Evolutionary conservation across 495 filamentous ascomycete genomes (phyloP).

Genomic region (Penicillium chermesinum): DNA sequence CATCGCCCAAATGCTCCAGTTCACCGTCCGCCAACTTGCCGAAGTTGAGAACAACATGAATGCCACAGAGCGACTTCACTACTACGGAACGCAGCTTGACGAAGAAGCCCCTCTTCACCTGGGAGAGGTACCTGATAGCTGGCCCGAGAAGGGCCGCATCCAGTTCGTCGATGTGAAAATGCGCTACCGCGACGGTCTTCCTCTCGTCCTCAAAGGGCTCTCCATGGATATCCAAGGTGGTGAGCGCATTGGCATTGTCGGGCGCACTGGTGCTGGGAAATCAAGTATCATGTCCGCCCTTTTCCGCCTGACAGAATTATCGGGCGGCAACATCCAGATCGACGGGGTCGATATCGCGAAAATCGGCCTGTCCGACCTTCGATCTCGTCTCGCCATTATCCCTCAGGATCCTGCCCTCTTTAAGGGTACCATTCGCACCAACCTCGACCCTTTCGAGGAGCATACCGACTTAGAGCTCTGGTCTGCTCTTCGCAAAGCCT

Average conservation of each 20-base stretch:
- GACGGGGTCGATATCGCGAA: constrained; percentile 86
- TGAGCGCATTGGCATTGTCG: constrained; percentile 89
- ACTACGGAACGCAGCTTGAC: constrained; percentile 83
- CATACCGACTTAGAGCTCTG: constrained; percentile 84
- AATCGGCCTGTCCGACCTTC: constrained; percentile 79
- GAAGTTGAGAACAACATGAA: constrained; percentile 99
- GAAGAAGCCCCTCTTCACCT: constrained; percentile 80
- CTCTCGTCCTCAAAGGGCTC: constrained; percentile 76
- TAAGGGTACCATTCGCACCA: constrained; percentile 81
- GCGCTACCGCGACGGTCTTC: constrained; percentile 80
- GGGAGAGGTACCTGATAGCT: constrained; percentile 56
- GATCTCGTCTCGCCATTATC: constrained; percentile 87
- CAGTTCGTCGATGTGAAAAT: constrained; percentile 80
- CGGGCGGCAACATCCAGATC: constrained; percentile 77
- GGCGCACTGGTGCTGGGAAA: constrained; percentile 91
- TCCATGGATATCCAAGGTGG: constrained; percentile 74
- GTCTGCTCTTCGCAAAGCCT: constrained; percentile 76
- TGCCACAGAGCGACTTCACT: constrained; percentile 85
- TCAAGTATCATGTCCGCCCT: constrained; percentile 90
- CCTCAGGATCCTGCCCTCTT: constrained; percentile 96
- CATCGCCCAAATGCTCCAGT: constrained; percentile 95
- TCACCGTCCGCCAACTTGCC: constrained; percentile 87
- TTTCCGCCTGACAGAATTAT: constrained; percentile 85
- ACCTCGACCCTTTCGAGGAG: constrained; percentile 88
- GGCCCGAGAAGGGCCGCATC: constrained; percentile 85